Conservation (phyloP, 2,329 filamentous ascomycete genomes). For the Aspergillus ibericus region DNA sequence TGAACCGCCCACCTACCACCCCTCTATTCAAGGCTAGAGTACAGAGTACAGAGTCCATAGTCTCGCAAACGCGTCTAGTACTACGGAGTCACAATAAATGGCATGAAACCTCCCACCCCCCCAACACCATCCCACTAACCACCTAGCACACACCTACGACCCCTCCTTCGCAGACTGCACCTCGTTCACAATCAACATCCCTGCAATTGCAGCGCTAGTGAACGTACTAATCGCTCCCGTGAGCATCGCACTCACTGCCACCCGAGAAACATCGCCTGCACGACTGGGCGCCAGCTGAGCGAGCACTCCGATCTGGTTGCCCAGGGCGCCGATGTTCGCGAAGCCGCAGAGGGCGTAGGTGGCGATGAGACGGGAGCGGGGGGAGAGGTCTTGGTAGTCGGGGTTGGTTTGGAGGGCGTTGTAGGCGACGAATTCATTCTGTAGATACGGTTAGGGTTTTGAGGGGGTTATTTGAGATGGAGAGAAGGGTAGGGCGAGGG, state of each 20-base stretch:
- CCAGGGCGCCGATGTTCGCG: constrained; percentile 83
- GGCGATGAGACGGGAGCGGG: constrained; percentile 75
- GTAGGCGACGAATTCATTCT: constrained; percentile 81
- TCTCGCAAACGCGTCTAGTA: too few species aligned
- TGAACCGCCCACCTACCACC: too few species aligned
- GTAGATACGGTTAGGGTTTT: not conserved
- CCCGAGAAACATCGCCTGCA: constrained; percentile 70
- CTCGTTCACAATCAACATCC: constrained; percentile 66
- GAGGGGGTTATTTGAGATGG: not conserved
- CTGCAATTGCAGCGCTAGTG: constrained; percentile 74
- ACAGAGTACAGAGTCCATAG: too few species aligned
- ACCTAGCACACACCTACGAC: not conserved
- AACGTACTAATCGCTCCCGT: constrained; percentile 78
- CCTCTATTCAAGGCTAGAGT: too few species aligned
- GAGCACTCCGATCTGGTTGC: constrained; percentile 86
- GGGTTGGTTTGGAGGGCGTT: constrained; percentile 52
- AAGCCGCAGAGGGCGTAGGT: constrained; percentile 82
- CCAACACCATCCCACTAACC: not conserved
- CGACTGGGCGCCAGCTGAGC: constrained; percentile 75
- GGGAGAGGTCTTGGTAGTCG: constrained; percentile 60
- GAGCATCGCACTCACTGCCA: constrained; percentile 75
- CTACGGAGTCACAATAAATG: too few species aligned
- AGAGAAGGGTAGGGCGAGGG: not conserved
- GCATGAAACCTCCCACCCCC: not conserved
- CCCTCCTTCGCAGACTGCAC: constrained; percentile 20